A percentile compares a stretch with the other conserved stretches of the same genome.
These are phyloP conservation scores for Pythium dissotocum DNA, from an alignment of 352 stramenopile species.

Conservation along the genomic window DNA sequence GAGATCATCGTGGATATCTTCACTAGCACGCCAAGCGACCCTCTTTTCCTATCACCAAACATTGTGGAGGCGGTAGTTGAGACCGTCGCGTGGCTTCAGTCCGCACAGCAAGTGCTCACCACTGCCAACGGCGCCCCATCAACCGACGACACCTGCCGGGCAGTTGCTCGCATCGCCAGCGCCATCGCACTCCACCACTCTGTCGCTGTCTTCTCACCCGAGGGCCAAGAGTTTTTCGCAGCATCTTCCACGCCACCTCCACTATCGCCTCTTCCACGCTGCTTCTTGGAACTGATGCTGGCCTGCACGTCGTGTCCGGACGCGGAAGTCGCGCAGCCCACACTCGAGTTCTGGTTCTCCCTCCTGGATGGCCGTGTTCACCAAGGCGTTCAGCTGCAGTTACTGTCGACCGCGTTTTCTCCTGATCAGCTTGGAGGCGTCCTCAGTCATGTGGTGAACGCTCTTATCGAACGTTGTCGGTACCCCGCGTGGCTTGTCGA, in stretches of 20 bases:
- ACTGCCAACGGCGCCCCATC: not conserved
- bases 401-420: conserved; percentile 35
- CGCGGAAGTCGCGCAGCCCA: conserved; percentile 59
- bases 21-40: conserved; percentile 27
- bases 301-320: conserved; percentile 60
- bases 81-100: conserved; percentile 34
- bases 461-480: conserved; percentile 64
- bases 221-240: conserved; percentile 15
- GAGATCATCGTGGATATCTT: conserved; percentile 67
- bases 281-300: conserved; percentile 67
- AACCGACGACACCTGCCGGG: conserved; percentile 12
- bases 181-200: conserved; percentile 27
- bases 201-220: conserved; percentile 19
- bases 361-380: conserved; percentile 69
- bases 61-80: conserved; percentile 29
- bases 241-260: not conserved
- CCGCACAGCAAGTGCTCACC: conserved; percentile 13
- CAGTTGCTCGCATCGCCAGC: conserved; percentile 25
- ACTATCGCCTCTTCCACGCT: conserved; percentile 5
- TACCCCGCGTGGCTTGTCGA: conserved; percentile 67
- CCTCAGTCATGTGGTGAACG: conserved; percentile 63
- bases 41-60: conserved; percentile 14
- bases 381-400: conserved; percentile 41
- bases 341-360: conserved; percentile 88
- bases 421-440: conserved; percentile 45